A percentile compares a stretch with the other conserved stretches of the same genome.
Conservation (phyloP, 2,329 filamentous ascomycete species). For the Penicillium psychrosexuale region DNA sequence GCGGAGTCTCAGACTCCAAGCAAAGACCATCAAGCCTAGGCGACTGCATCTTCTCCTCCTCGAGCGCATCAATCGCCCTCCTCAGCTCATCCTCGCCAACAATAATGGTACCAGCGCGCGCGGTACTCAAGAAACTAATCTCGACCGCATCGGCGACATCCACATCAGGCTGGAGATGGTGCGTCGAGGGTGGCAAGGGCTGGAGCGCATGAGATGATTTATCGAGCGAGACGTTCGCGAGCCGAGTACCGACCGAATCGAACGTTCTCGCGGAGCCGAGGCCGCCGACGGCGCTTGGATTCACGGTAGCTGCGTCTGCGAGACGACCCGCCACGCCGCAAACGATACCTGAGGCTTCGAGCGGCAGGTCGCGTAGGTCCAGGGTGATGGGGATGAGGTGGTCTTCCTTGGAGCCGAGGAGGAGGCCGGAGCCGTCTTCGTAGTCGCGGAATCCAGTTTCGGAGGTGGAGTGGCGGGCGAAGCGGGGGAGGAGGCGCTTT, state of each 20-base stretch:
- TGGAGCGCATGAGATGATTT: background rate
- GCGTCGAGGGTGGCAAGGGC: background rate
- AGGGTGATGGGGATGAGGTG: constrained; percentile 82
- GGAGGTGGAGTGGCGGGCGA: constrained; percentile 59
- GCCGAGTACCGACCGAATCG: constrained; percentile 16
- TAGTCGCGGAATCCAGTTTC: constrained; percentile 29
- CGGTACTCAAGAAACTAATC: constrained; percentile 87
- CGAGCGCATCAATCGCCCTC: constrained; percentile 70
- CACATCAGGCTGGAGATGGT: constrained; percentile 20
- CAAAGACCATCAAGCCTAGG: background rate
- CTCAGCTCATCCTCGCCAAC: constrained; percentile 70
- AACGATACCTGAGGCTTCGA: constrained; percentile 90
- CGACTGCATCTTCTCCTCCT: constrained; percentile 13
- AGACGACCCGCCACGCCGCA: constrained; percentile 86
- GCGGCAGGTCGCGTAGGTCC: constrained; percentile 73
- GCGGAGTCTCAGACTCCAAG: background rate
- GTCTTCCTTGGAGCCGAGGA: constrained; percentile 69
- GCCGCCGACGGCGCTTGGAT: constrained; percentile 12
- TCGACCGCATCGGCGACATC: constrained; percentile 55
- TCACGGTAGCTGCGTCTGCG: constrained; percentile 63
- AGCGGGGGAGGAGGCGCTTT: constrained; percentile 56
- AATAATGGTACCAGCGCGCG: constrained; percentile 83
- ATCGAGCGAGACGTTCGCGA: constrained; percentile 5
- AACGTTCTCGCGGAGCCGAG: constrained; percentile 14
- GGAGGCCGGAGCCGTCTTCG: constrained; percentile 56